Evolutionary conservation across 495 filamentous ascomycete genomes (phyloP), one percentile per base, ranked within the genome.

Genomic region (Xylaria venustula): DNA sequence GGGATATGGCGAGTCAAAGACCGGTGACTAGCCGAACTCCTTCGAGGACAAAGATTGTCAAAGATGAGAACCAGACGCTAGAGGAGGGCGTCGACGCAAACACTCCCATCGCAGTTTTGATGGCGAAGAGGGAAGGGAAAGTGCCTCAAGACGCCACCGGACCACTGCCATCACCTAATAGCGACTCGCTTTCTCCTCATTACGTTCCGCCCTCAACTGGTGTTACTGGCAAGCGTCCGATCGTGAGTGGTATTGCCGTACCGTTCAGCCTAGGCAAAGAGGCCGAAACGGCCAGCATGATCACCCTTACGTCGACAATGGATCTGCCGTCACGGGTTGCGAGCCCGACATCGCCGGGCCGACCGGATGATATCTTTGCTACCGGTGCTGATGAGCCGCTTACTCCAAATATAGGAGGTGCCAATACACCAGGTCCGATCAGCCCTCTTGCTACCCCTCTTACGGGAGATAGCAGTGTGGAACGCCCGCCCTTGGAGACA

Each of bases 281-380:
- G 28, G 70, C 76, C 1, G 79, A 83, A 8, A 83, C 72, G 2
- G 80, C 80, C 6, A 84, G 81, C 64, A 83, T 84, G 80, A 75
- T 80, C 23, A 85, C 82, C 1, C 65, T 85, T 11, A 72, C 64
- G 7, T 75, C 76, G 19, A 51, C 66, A 4, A 59, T 70, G 54
- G 72, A 75, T 15, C 47, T 58, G 3, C 52, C 64, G 1, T 64
- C 63, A 19, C 63, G 65, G 11, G 60, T 64, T 7, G 66, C 65
- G 14, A 73, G 64, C 7, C 69, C 73, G n/a, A 50, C 51, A 22
- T 61, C 65, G 26, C 3, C 58, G 36, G 67, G 50, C 8, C 55
- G 57, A 3, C 34, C 40, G 17, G 51, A 66, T 9, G 52, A 45
- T 5, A 19, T 46, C 6, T 54, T 54, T n/a, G n/a, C 53, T 20